Conservation (phyloP, 148 eudicot genomes). For the Polygonum maritimum region DNA sequence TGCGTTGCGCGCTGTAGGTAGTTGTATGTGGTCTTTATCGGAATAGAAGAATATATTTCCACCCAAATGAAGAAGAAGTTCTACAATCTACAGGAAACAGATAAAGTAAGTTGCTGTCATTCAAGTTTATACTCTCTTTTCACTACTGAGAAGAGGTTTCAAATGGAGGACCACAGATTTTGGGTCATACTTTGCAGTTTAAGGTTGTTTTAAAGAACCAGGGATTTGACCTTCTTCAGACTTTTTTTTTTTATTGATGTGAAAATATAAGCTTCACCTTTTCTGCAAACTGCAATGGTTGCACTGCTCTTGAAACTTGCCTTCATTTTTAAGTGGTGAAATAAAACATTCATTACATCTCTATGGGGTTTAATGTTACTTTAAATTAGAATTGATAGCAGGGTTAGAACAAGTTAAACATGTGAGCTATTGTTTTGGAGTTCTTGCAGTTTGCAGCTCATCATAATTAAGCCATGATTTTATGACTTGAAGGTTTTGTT, state of each 20-base stretch:
- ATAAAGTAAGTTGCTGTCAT: constrained; percentile 47
- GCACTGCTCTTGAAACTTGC: background rate
- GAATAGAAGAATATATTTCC: constrained; percentile 55
- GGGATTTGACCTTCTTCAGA: background rate
- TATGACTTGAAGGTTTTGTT: constrained; percentile 52
- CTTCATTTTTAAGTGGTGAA: background rate
- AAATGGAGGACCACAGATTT: background rate
- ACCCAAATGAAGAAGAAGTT: constrained; percentile 86
- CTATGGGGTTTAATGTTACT: background rate
- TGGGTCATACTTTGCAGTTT: background rate
- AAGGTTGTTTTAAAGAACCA: background rate
- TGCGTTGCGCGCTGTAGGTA: constrained; percentile 38
- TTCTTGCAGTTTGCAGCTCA: background rate
- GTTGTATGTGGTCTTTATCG: constrained; percentile 88
- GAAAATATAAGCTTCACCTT: background rate
- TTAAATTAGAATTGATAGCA: background rate
- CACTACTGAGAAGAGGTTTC: background rate
- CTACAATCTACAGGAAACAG: constrained; percentile 54
- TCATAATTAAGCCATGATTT: background rate
- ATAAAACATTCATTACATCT: background rate
- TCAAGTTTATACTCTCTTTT: background rate
- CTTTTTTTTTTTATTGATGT: background rate
- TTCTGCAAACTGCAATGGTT: background rate
- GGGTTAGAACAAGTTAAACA: background rate
- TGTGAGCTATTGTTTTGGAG: background rate